Evolutionary conservation across 805 yeast species (phyloP).

Genomic region (Yamadazyma kitorensis): DNA sequence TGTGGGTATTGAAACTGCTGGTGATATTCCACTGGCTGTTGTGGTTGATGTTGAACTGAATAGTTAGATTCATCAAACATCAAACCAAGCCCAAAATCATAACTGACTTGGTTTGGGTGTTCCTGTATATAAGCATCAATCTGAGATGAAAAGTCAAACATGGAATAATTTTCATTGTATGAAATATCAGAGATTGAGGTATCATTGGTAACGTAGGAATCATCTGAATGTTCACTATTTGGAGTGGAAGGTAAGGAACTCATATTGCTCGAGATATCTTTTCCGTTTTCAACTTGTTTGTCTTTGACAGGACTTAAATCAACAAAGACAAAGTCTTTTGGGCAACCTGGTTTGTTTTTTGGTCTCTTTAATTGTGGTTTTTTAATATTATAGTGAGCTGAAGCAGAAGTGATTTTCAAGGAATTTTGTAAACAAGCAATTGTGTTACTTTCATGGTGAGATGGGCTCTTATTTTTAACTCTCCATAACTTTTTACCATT

Average conservation of each 20-base stretch:
- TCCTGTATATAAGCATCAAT: not conserved
- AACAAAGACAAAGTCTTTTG: constrained; percentile 44
- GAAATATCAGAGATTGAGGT: no score
- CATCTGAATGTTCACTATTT: no score
- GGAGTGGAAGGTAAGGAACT: no score
- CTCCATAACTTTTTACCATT: constrained; percentile 46
- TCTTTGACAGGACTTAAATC: constrained; percentile 42
- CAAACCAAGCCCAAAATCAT: constrained; percentile 21
- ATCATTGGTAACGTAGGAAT: not conserved
- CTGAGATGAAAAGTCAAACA: not conserved
- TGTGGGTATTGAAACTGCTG: no score
- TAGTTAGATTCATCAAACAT: constrained; percentile 17
- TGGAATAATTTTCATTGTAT: no score
- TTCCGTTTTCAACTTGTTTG: constrained; percentile 19
- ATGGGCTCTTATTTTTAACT: constrained; percentile 16
- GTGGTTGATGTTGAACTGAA: constrained; percentile 8
- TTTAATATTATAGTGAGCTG: constrained; percentile 29
- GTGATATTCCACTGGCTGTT: no score
- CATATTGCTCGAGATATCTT: no score
- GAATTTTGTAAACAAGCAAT: constrained; percentile 41
- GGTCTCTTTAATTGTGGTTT: constrained; percentile 44
- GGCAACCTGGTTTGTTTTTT: constrained; percentile 43
- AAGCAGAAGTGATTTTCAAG: constrained; percentile 41
- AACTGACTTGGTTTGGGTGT: not conserved
- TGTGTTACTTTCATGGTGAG: constrained; percentile 21